A percentile compares a stretch with the other conserved stretches of the same genome.
Conservation (phyloP, 1,284 basidiomycete genomes). For the Apiotrichum laibachii region DNA sequence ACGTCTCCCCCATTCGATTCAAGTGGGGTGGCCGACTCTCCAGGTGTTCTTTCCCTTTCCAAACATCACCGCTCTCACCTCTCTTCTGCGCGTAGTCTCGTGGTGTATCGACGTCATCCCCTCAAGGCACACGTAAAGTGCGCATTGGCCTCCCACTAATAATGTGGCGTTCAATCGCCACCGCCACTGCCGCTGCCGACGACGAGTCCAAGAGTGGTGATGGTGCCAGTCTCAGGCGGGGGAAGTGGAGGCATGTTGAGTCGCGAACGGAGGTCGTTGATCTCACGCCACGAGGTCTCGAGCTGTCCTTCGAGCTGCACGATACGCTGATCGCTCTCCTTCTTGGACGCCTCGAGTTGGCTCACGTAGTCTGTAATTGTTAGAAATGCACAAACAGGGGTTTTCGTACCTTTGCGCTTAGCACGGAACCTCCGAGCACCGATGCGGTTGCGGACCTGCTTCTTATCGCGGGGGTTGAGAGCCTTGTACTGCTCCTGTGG, state of each 20-base stretch:
- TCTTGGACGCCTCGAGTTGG: constrained; percentile 18
- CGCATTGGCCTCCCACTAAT: too few relatives aligned
- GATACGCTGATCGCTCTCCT: constrained; percentile 30
- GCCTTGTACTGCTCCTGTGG: constrained; percentile 47
- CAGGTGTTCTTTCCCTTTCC: too few relatives aligned
- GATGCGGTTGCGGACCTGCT: constrained; percentile 46
- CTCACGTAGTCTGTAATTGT: constrained; percentile 18
- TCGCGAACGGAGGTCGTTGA: constrained; percentile 33
- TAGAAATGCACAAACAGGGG: not conserved
- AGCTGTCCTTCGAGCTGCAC: constrained; percentile 23
- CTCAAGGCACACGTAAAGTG: too few relatives aligned
- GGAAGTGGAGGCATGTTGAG: constrained; percentile 24
- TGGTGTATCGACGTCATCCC: too few relatives aligned
- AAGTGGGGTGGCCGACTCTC: too few relatives aligned
- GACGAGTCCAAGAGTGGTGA: constrained; percentile 5
- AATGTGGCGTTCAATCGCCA: not conserved
- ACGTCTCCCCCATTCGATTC: too few relatives aligned
- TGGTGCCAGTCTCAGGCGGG: constrained; percentile 2
- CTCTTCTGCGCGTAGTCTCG: too few relatives aligned
- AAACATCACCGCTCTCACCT: too few relatives aligned
- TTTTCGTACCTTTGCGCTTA: constrained; percentile 44
- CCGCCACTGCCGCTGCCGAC: constrained; percentile 2
- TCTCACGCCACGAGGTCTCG: constrained; percentile 29
- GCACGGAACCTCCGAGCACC: constrained; percentile 45
- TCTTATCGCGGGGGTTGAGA: constrained; percentile 44